Evolutionary conservation across 164 flowering plant species (phyloP), one percentile per base, ranked within the genome.

Genomic region (Hamamelis virginiana): DNA sequence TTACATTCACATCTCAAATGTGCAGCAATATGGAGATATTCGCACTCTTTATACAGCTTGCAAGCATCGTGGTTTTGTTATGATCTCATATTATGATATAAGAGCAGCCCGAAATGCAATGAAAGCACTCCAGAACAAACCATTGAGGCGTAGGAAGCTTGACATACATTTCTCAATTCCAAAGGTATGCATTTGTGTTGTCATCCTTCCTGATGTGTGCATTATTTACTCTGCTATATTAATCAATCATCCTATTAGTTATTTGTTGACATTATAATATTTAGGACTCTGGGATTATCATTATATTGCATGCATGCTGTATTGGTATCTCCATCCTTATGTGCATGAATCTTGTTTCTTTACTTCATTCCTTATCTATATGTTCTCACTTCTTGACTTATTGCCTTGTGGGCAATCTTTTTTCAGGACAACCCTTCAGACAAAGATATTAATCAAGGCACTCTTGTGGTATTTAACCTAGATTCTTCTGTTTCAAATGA

Each of bases 51-150:
- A 88, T 77, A 90, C 92, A 11, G 86, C 87, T 1, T 86, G 89
- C 82, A 90, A 88, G 75, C 88, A 86, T 73, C 81, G 89, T 70
- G 92, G 95, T 22, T 83, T 88, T 78, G 88, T 90, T 12, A 90
- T 90, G 88, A 80, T 90, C 46, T 86, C 95, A 38, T 90, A 88
- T 70, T 86, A 84, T 80, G 89, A 86, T 67, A 77, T 90, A 69
- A 77, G 95, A 70, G 87, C 92, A 33, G 87, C 95, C 51, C 65
- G 82, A 33, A 82, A 76, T 80, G 92, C 95, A 28, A 78, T 90
- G 88, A 82, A 73, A 69, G 83, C 82, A 71, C 89, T 90, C 61
- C 95, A 88, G 65, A 84, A 81, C 78, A 86, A 84, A 68, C 85
- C 88, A 48, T 68, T 86, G 69, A 77, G 87, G 75, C 81, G 77